Evolutionary conservation across 768 basidiomycete genomes (phyloP), one percentile per base, ranked within the genome.

Genomic region (Rossbeevera mucosa): DNA sequence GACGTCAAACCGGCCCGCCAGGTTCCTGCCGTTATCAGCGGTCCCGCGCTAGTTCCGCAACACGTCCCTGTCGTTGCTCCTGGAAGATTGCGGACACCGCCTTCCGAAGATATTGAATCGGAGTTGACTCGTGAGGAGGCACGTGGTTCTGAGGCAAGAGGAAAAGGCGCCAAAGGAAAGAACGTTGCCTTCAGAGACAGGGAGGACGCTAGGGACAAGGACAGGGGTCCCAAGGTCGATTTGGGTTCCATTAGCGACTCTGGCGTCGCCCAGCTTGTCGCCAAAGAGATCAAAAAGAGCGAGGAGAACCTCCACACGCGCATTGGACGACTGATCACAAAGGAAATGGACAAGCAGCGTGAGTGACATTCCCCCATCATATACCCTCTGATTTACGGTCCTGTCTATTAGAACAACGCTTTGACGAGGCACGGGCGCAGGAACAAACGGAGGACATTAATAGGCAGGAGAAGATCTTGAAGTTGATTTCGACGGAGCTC

Each of bases 331-430:
- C 71, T 91, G 47, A 83, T 94, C 58, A 79, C 79, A 31, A 89
- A 88, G 72, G 91, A 94, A 69, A 85, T 94, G 78, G 91, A 93
- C 63, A 92, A 86, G 70, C 90, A 93, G 68, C 84, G 91, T 91
- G 58, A 68, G 88, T 74, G 26, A 21, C 63, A 40, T 50, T 51
- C 18, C 18, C 11, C 44, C 43, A 50, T 40, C 48, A 47, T 43
- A 13, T 26, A 14, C 7, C 21, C 9, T 46, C 48, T 61, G 29
- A 55, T 59, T 31, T 29, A 13, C n/a, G 28, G 20, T 38, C 20
- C 5, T 22, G 42, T 6, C 29, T 47, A 7, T 22, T 64, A 93
- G 91, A 92, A 63, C 82, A 85, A 79, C 87, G 89, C 40, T 74
- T 92, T 58, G 91, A 93, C 62, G 91, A 92, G 41, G 82, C 83